These are phyloP conservation scores for Isabelozyma gotoi DNA, from an alignment of 805 yeast species.

Conservation along the genomic window DNA sequence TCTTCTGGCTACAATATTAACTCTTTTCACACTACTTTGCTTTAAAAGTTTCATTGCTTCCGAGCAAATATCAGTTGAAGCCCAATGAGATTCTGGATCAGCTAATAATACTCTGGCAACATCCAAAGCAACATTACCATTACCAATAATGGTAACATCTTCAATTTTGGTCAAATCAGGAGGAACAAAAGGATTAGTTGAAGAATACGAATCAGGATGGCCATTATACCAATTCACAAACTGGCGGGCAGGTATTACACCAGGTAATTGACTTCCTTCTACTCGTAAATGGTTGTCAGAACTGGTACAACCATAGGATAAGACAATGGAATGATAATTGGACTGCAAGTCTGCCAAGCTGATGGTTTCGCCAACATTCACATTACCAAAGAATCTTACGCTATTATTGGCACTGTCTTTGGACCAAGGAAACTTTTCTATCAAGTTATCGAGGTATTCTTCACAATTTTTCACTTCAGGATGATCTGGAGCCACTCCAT, in stretches of 20 bases:
- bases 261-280: conserved; percentile 60
- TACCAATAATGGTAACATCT: conserved; percentile 83
- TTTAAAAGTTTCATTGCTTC: conserved; percentile 57
- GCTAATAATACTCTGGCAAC: conserved; percentile 77
- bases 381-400: conserved; percentile 67
- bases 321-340: conserved; percentile 69
- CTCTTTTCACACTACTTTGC: conserved; percentile 55
- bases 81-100: conserved; percentile 54
- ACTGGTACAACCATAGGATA: conserved; percentile 80
- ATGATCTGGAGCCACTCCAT: conserved; percentile 99
- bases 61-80: conserved; percentile 68
- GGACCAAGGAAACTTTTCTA: conserved; percentile 16
- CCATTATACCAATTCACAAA: conserved; percentile 98
- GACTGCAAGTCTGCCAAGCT: conserved; percentile 47
- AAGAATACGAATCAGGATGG: conserved; percentile 57
- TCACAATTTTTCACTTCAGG: conserved; percentile 90
- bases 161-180: conserved; percentile 64
- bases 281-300: conserved; percentile 54
- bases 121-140: conserved; percentile 95
- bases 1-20: conserved; percentile 80
- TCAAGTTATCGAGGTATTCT: conserved; percentile 63
- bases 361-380: conserved; percentile 63
- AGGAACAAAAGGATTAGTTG: conserved; percentile 24
- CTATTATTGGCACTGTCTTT: conserved; percentile 14
- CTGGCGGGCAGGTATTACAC: conserved; percentile 76